These are phyloP conservation scores for Irpex rosettiformis DNA, from an alignment of 1,284 basidiomycete species.

Conservation along the genomic window DNA sequence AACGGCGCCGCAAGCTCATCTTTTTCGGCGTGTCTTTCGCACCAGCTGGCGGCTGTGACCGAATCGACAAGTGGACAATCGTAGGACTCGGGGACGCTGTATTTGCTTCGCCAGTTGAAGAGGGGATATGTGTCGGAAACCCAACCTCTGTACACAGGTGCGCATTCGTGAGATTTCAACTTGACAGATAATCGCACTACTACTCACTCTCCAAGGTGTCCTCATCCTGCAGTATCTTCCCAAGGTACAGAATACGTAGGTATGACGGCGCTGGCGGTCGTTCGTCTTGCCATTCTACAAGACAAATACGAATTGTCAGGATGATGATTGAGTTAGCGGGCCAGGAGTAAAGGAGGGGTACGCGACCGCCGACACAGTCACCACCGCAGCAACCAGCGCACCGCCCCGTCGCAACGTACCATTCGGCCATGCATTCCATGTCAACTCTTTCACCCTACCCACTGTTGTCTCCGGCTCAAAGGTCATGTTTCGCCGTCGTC, in stretches of 20 bases:
- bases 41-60: conserved; percentile 54
- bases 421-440: conserved; percentile 81
- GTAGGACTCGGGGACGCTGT: conserved; percentile 44
- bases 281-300: conserved; percentile 74
- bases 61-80: conserved; percentile 79
- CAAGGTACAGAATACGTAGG: conserved; percentile 76
- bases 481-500: conserved; percentile 65
- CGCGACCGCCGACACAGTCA: not conserved
- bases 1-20: conserved; percentile 21
- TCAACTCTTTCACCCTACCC: conserved; percentile 79
- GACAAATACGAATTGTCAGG: not conserved
- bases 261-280: conserved; percentile 78
- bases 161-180: conserved; percentile 9
- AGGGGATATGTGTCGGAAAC: conserved; percentile 42
- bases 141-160: conserved; percentile 38
- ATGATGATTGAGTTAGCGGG: not conserved
- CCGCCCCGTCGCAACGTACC: conserved; percentile 41
- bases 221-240: conserved; percentile 83
- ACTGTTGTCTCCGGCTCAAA: conserved; percentile 80
- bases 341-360: not conserved
- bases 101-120: conserved; percentile 17
- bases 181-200: conserved; percentile 1
- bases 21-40: conserved; percentile 56
- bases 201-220: conserved; percentile 70
- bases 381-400: not conserved